Percentiles rank a stretch among this genome's conserved stretches.
phyloP scores from a whole-genome alignment of 768 basidiomycete genomes.

The Russula sp. region DNA sequence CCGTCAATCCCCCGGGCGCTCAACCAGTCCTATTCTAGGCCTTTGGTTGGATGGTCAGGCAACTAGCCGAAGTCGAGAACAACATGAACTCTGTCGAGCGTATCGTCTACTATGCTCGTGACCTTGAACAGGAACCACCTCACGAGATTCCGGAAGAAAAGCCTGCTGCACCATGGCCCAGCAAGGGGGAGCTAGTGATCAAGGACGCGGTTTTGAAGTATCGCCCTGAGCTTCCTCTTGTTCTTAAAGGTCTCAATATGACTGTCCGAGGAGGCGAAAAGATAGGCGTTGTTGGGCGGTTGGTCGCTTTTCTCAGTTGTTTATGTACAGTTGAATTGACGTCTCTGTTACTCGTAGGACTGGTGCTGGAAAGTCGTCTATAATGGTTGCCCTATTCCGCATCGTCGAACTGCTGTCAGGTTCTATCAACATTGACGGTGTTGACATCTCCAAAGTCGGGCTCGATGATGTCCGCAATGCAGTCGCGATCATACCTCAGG shows the following conservation, averaged over 20 bases:
- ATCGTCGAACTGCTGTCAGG: slow-evolving; percentile 76
- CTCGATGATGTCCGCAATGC: slow-evolving; percentile 60
- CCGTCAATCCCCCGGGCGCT: not conserved
- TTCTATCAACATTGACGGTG: slow-evolving; percentile 67
- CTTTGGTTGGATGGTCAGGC: slow-evolving; percentile 71
- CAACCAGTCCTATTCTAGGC: slow-evolving; percentile 30
- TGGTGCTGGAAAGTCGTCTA: slow-evolving; percentile 84
- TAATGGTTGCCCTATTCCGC: slow-evolving; percentile 83
- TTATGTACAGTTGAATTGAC: not conserved
- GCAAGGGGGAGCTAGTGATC: slow-evolving; percentile 63
- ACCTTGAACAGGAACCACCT: slow-evolving; percentile 76
- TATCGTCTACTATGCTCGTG: slow-evolving; percentile 70
- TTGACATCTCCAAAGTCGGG: slow-evolving; percentile 80
- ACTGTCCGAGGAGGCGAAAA: slow-evolving; percentile 71
- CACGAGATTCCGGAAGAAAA: slow-evolving; percentile 54
- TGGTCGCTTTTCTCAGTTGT: slow-evolving; percentile 20
- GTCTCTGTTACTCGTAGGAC: slow-evolving; percentile 34
- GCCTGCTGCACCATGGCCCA: slow-evolving; percentile 66
- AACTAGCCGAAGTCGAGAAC: slow-evolving; percentile 83
- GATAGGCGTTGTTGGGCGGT: slow-evolving; percentile 81
- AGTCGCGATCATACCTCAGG: slow-evolving; percentile 80
- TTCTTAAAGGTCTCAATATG: slow-evolving; percentile 78
- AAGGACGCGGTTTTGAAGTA: slow-evolving; percentile 73
- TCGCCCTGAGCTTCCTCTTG: slow-evolving; percentile 79
- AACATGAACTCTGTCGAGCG: slow-evolving; percentile 91